Percentiles rank a stretch among this genome's conserved stretches.
Evolutionary conservation across 495 filamentous ascomycete genomes (phyloP).

Genomic region (Tuber microsphaerosporum): DNA sequence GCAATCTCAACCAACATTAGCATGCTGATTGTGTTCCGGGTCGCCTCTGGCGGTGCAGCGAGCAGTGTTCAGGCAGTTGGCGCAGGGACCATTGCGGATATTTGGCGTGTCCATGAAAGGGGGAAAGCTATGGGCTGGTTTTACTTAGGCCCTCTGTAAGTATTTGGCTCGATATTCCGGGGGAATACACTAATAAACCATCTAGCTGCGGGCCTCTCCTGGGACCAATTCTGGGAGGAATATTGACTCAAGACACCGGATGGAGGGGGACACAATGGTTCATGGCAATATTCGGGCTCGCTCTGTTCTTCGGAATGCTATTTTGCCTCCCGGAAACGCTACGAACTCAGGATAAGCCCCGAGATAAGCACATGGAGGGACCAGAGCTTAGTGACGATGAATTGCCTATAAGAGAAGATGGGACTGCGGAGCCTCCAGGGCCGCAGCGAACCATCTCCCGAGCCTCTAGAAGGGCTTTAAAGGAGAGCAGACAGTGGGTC

Average conservation of each 20-base stretch:
- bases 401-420: not conserved
- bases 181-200: slow-evolving; percentile 28
- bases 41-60: slow-evolving; percentile 73
- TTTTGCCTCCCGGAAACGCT: slow-evolving; percentile 69
- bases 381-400: slow-evolving; percentile 4
- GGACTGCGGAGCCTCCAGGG: not conserved
- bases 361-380: slow-evolving; percentile 16
- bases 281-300: slow-evolving; percentile 64
- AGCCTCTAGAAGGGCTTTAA: slow-evolving; percentile 27
- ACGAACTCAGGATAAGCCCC: slow-evolving; percentile 30
- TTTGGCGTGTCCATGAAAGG: slow-evolving; percentile 76
- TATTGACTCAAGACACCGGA: slow-evolving; percentile 59
- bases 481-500: slow-evolving; percentile 50
- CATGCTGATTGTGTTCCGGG: slow-evolving; percentile 81
- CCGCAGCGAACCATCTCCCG: slow-evolving; percentile 20
- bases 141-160: slow-evolving; percentile 75
- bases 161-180: not conserved
- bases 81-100: slow-evolving; percentile 84
- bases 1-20: slow-evolving; percentile 67
- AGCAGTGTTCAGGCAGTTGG: slow-evolving; percentile 88
- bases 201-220: slow-evolving; percentile 62
- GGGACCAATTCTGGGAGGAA: slow-evolving; percentile 80
- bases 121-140: slow-evolving; percentile 89
- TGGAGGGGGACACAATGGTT: slow-evolving; percentile 92
- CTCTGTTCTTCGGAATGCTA: slow-evolving; percentile 56